phyloP scores from a whole-genome alignment of 1,139 yeast genomes.

The Trichomonascaceae sp. region DNA sequence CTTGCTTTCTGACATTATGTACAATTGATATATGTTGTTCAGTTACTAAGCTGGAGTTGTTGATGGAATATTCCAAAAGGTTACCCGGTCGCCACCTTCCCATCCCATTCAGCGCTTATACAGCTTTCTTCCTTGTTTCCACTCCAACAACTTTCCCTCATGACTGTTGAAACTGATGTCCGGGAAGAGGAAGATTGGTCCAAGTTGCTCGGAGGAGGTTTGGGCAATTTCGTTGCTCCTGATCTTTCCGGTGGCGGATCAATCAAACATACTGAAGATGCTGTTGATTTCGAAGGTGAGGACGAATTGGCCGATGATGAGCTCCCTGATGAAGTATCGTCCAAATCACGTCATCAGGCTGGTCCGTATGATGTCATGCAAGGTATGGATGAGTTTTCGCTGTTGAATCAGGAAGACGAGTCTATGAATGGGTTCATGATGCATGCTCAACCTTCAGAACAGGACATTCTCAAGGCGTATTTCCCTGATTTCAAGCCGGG shows the following conservation, averaged over 20 bases:
- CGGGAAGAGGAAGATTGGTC: constrained; percentile 25
- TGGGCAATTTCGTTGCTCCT: constrained; percentile 21
- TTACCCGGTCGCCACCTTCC: constrained; percentile 5
- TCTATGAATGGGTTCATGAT: constrained; percentile 4
- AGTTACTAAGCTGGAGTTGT: background rate
- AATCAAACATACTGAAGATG: constrained; percentile 77
- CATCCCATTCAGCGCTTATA: background rate
- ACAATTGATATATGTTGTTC: background rate
- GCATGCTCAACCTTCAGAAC: constrained; percentile 10
- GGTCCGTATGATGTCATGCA: constrained; percentile 35
- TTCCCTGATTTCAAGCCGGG: constrained; percentile 60
- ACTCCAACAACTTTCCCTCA: background rate
- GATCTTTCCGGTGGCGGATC: constrained; percentile 30
- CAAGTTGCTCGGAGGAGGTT: constrained; percentile 19
- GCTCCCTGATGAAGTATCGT: constrained; percentile 44
- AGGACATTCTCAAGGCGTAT: constrained; percentile 33
- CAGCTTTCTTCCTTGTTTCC: background rate
- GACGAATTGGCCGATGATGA: constrained; percentile 89
- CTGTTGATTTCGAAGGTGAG: constrained; percentile 92
- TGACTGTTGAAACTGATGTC: constrained; percentile 5
- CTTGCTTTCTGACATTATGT: constrained; percentile 10
- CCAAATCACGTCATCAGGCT: constrained; percentile 13
- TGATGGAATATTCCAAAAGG: background rate
- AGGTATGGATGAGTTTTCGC: background rate
- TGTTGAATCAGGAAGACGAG: background rate